Evolutionary conservation across 2,329 filamentous ascomycete genomes (phyloP), one percentile per base, ranked within the genome.

Genomic region (Sporothrix schenckii): DNA sequence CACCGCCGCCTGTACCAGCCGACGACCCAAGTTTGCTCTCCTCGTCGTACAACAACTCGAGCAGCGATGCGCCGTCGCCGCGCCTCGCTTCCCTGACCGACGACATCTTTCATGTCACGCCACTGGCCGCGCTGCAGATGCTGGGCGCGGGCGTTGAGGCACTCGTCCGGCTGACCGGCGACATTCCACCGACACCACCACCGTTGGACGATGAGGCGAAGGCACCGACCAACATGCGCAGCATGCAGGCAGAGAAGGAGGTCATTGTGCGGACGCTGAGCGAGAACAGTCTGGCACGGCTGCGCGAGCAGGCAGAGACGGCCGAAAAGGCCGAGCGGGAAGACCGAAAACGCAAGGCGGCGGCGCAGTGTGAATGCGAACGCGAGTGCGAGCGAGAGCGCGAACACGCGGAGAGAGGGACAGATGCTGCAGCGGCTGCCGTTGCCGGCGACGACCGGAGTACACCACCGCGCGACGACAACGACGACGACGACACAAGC

Each of bases 171-270:
- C 83, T 90, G 71, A 92, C 91, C 1, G 91, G 92, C 77, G 92
- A 97, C 76, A 84, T 95, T 14, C 92, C 92, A 27, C 91, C 91
- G 19, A 95, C 90, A n/a, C 92, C 91, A 69, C 90, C 91, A 5
- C 86, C 89, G 1, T 85, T 85, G 68, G 85, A 84, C 30, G 87
- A 87, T 0, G 85, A 52, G 4, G 16, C 85, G 2, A 44, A 16
- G 11, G 86, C 89, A n/a, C 88, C 90, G 27, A 71, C 69, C 9
- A 83, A 89, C 77, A 88, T 90, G 86, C 84, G 83, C 72, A 86
- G 83, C 41, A 86, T 90, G 82, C 85, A 88, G 75, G 83, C 83
- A 30, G 88, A 89, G 76, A 89, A 89, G 77, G 84, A 85, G 70
- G 86, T 82, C 67, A 87, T 89, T 70, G 84, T 85, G 71, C 82